Percentiles rank a stretch among this genome's conserved stretches.
phyloP scores from a whole-genome alignment of 2,329 filamentous ascomycete species.

The Pseudogymnoascus sp. region DNA sequence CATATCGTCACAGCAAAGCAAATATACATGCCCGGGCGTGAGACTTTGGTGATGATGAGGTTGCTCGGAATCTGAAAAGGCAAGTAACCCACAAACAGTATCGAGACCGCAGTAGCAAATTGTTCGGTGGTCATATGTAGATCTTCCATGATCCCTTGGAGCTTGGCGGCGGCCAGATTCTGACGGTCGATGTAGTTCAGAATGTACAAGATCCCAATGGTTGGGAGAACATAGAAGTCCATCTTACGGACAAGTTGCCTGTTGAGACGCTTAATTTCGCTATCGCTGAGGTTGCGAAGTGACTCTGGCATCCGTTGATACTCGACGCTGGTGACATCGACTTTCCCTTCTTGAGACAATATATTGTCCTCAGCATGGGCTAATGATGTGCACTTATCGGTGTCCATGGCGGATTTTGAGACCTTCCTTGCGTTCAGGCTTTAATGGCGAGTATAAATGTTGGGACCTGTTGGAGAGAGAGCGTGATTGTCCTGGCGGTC shows the following conservation, averaged over 20 bases:
- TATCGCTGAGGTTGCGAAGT: slow-evolving; percentile 21
- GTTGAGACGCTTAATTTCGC: slow-evolving; percentile 24
- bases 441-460: neutral
- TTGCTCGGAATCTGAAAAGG: slow-evolving; percentile 35
- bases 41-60: slow-evolving; percentile 24
- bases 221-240: slow-evolving; percentile 28
- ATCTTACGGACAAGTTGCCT: slow-evolving; percentile 23
- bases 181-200: slow-evolving; percentile 37
- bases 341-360: neutral
- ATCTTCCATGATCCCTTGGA: slow-evolving; percentile 36
- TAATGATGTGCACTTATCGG: neutral
- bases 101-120: slow-evolving; percentile 36
- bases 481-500: neutral
- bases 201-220: slow-evolving; percentile 34
- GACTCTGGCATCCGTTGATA: slow-evolving; percentile 20
- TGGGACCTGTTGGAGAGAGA: neutral
- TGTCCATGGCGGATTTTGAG: neutral
- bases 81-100: slow-evolving; percentile 41
- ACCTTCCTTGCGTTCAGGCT: neutral
- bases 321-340: neutral
- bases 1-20: slow-evolving; percentile 27
- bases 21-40: slow-evolving; percentile 26
- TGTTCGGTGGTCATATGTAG: slow-evolving; percentile 32
- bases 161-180: slow-evolving; percentile 33
- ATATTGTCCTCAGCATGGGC: neutral